Evolutionary conservation across 192 early-diverging fungal species (phyloP).

Genomic region (Diversispora epigaea): DNA sequence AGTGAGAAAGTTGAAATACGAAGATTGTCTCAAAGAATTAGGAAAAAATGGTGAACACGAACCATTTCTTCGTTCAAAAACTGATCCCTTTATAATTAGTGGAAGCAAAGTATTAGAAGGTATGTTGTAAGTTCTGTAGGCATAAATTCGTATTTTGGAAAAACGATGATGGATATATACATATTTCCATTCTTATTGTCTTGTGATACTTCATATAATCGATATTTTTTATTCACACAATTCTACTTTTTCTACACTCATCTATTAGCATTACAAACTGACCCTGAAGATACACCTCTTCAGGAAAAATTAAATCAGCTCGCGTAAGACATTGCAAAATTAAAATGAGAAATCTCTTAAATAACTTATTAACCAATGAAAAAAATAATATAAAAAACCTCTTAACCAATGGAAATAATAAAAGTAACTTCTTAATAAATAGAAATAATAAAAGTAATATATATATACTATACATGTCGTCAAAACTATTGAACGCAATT

Average conservation of each 20-base stretch:
- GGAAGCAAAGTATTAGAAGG: conserved; percentile 92
- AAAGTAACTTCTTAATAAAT: too few species aligned
- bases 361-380: too few species aligned
- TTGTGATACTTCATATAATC: background rate
- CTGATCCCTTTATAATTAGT: conserved; percentile 87
- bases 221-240: background rate
- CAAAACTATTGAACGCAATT: too few species aligned
- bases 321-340: conserved; percentile 91
- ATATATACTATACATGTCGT: too few species aligned
- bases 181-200: background rate
- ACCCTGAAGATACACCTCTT: conserved; percentile 85
- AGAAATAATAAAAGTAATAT: too few species aligned
- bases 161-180: conserved; percentile 69
- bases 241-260: background rate
- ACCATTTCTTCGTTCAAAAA: conserved; percentile 33
- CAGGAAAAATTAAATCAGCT: conserved; percentile 87
- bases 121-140: conserved; percentile 85
- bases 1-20: conserved; percentile 71
- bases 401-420: too few species aligned
- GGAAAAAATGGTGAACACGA: conserved; percentile 38
- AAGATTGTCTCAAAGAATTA: conserved; percentile 41
- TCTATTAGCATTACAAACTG: conserved; percentile 64
- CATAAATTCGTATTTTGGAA: conserved; percentile 83
- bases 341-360: too few species aligned
- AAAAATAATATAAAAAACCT: too few species aligned